Base-by-base conservation (phyloP, 768 basidiomycete genomes). In the Cubamyces lactineus region DNA sequence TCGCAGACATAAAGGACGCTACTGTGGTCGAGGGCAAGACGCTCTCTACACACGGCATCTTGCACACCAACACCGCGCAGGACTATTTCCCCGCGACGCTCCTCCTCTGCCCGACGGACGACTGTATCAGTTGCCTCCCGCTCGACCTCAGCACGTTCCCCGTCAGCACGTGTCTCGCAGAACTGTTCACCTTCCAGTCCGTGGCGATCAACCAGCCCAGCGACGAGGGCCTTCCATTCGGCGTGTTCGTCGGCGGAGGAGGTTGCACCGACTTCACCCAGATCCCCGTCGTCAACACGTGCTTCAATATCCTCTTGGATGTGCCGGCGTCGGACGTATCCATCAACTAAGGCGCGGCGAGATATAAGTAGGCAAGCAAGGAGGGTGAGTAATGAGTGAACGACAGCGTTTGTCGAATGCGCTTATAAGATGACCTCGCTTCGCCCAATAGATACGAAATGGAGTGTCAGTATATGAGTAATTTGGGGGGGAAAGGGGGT, bases 141-240 rank as follows among this genome's bases (percentile, higher is more conserved):
- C 24, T 50, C 47, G 57, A 57, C 48, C 26, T 57, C 48, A 57
- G 57, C 57, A 57, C 34, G 26, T 16, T 57, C 48, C 57, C 57
- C 17, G 23, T 30, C 21, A 52, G 46, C 30, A 46, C 30, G 26
- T 60, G 59, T 41, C 51, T 60, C 34, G 51, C 42, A 0, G 28
- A 39, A 38, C 21, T 19, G 19, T 30, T 60, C 43, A 46, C 24
- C 51, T 39, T 53, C 43, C 94, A n/a, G 24, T 53, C 52, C 9
- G 52, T 54, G 38, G 39, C 60, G 40, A 54, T 54, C 40, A 42
- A 9, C 47, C 53, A 61, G 47, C 60, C 53, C 24, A 53, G 52
- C 59, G 34, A 61, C 40, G n/a, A 28, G 26, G 60, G 52, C 24
- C 53, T 61, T 2, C 39, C 52, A 23, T 53, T 24, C 21, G 59